Percentiles rank a stretch among this genome's conserved stretches.
phyloP scores from a whole-genome alignment of 805 yeast species.

The Lipomyces orientalis region DNA sequence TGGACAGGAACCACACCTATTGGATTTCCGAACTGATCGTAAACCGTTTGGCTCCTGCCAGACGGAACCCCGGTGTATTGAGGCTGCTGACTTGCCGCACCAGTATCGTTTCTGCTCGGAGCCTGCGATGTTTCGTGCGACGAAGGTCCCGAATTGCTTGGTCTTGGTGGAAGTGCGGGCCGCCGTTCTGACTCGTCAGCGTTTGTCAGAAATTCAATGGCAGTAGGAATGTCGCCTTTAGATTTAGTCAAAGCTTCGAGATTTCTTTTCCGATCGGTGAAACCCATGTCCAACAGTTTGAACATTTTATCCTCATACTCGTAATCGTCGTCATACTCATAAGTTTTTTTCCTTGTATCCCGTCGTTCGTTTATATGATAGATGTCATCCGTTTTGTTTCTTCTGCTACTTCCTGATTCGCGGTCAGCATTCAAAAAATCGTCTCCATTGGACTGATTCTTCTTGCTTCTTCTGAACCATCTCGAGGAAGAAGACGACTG shows the following conservation, averaged over 20 bases:
- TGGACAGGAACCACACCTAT: slow-evolving; percentile 13
- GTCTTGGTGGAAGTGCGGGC: slow-evolving; percentile 32
- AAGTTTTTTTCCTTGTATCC: slow-evolving; percentile 7
- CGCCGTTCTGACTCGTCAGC: slow-evolving; percentile 19
- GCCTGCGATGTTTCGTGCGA: slow-evolving; percentile 8
- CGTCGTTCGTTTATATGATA: not conserved
- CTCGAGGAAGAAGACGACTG: slow-evolving; percentile 13
- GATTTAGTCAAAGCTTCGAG: slow-evolving; percentile 67
- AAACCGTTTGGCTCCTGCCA: slow-evolving; percentile 11
- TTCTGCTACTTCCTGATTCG: not conserved
- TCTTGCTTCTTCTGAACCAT: slow-evolving; percentile 28
- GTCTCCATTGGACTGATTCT: slow-evolving; percentile 10
- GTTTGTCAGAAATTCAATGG: slow-evolving; percentile 54
- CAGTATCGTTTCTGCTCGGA: slow-evolving; percentile 10
- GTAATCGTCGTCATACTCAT: slow-evolving; percentile 28
- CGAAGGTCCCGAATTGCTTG: slow-evolving; percentile 17
- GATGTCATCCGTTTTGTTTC: not conserved
- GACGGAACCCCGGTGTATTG: slow-evolving; percentile 5
- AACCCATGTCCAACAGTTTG: slow-evolving; percentile 61
- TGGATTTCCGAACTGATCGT: slow-evolving; percentile 30
- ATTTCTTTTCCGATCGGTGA: slow-evolving; percentile 58
- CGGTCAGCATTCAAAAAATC: slow-evolving; percentile 3
- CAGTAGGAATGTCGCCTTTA: slow-evolving; percentile 63
- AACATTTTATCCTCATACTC: slow-evolving; percentile 50
- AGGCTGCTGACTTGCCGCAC: slow-evolving; percentile 8